These are phyloP conservation scores for Aquilaria malaccensis DNA, from an alignment of 345 rosid species.

Conservation along the genomic window DNA sequence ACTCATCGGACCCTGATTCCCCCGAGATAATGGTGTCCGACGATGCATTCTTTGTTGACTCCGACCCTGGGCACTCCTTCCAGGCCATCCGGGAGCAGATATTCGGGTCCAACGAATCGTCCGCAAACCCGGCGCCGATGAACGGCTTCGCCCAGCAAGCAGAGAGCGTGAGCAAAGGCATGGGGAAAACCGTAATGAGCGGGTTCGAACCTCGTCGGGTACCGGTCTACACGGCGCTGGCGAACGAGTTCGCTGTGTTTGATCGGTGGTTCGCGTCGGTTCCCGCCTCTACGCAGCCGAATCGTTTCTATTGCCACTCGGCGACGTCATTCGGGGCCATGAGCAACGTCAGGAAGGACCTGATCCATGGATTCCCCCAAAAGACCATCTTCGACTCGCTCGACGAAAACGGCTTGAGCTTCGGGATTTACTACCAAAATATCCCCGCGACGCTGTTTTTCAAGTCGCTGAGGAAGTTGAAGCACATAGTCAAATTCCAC, in stretches of 20 bases:
- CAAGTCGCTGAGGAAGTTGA: conserved; percentile 61
- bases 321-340: conserved; percentile 93
- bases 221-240: conserved; percentile 74
- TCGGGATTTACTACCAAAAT: conserved; percentile 92
- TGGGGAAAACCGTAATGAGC: conserved; percentile 71
- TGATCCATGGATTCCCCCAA: conserved; percentile 85
- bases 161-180: conserved; percentile 50
- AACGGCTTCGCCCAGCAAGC: conserved; percentile 93
- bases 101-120: conserved; percentile 65
- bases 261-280: conserved; percentile 99
- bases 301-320: conserved; percentile 94
- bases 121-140: conserved; percentile 56
- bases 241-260: conserved; percentile 81
- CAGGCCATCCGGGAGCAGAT: conserved; percentile 97
- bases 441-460: conserved; percentile 92
- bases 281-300: conserved; percentile 97
- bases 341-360: conserved; percentile 85
- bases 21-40: conserved; percentile 47
- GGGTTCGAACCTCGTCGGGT: conserved; percentile 68
- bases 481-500: conserved; percentile 65
- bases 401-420: conserved; percentile 73
- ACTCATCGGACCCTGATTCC: conserved; percentile 57
- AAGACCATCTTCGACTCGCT: conserved; percentile 86
- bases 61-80: conserved; percentile 98
- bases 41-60: conserved; percentile 78